Base-by-base conservation (phyloP, 2,329 filamentous ascomycete genomes). In the Neocatenulostroma microsporum region DNA sequence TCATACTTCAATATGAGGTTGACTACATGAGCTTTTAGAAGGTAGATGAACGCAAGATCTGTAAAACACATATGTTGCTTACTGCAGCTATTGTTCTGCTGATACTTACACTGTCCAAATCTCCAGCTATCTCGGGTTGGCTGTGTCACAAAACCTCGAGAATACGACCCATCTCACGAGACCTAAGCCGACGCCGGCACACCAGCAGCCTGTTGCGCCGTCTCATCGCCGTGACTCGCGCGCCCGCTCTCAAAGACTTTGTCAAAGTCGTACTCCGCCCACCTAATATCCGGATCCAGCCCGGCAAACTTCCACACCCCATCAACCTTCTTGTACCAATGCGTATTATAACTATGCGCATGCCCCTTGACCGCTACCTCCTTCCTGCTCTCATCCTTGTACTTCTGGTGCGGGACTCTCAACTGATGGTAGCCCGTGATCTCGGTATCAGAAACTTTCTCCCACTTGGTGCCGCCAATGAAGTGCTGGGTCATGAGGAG, bases 271-370 rank as follows among this genome's bases (percentile, higher is more conserved):
- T 70, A 69, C 62, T 74, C 71, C 38, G 57, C 62, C 72, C 72
- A 75, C 40, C 70, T 52, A 44, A 74, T 72, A 35, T 72, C 67
- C 8, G 72, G 72, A 51, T 60, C 58, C 33, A 75, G 51, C 2
- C 72, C 72, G 0, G 72, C 72, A 59, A 74, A 74, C 59, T 74
- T 74, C 72, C 72, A 75, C 45, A 66, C 68, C 2, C 72, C 72
- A 21, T 74, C 63, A n/a, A 75, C 63, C 61, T 68, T 73, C 55
- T 66, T 67, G 55, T 75, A 76, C 66, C 66, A 70, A 48, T 73
- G 67, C 40, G 58, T 66, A 50, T 71, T 72, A 47, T 61, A 66
- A 44, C 66, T 69, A 56, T 76, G 72, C 4, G 69, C 70, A 46
- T 76, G 72, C n/a, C 71, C 72, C 61, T 74, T 72, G 48, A 69